Base-by-base conservation (phyloP, 2,329 filamentous ascomycete genomes). In the Ophiostoma sp. region DNA sequence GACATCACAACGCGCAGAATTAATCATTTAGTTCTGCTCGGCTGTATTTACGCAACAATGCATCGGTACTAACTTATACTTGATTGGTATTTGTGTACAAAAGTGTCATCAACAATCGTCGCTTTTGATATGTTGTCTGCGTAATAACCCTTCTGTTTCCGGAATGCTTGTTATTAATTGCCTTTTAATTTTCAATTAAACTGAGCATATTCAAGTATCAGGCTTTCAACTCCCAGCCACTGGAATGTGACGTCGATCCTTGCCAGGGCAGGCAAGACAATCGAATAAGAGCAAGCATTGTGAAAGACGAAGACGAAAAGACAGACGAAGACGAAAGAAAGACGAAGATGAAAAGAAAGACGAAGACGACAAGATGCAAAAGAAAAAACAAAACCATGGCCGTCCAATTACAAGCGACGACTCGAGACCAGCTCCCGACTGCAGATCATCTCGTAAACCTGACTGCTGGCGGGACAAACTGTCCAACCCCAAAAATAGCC, bases 381-480 rank as follows among this genome's bases (percentile, higher is more conserved):
- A n/a, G n/a, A 31, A 31, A 31, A 31, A 6, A 5, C 15, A n/a
- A 6, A n/a, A 4, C 17, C 15, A n/a, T n/a, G 15, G 39, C 15
- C 15, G 44, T n/a, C 44, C 44, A 48, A 48, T 48, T 17, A n/a
- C 44, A n/a, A 48, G 44, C 44, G 44, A 27, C 27, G 52, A 57
- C 52, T 57, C 52, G 52, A 57, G 44, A 20, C 44, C 23, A 57
- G 52, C 52, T 15, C 44, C 15, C 44, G 3, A 20, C 27, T 62
- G 57, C 27, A 17, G 57, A 62, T 62, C 57, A 33, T 33, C 57
- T 62, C 57, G 57, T 62, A 62, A 62, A 62, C 11, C 57, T 62
- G 57, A 62, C 57, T 35, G 57, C 57, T 33, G 27, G 57, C 27
- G 57, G 5, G 57, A 17, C n/a, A 57, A 27, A 27, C n/a, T 57